phyloP scores from a whole-genome alignment of 2,329 filamentous ascomycete species.

The Teratosphaeriaceae sp. region DNA sequence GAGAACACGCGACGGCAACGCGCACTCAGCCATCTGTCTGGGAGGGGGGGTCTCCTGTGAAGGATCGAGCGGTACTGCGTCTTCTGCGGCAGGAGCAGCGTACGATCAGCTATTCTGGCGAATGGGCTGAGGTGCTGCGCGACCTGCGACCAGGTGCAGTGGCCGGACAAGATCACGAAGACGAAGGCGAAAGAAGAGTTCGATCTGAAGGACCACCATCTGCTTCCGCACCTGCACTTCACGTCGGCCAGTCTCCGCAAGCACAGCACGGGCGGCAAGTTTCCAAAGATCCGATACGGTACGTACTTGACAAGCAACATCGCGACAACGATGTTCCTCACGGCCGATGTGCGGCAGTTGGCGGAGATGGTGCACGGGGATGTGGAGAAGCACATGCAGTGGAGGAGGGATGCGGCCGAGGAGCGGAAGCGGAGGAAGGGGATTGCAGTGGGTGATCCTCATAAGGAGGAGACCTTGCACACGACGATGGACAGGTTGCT shows the following conservation, averaged over 20 bases:
- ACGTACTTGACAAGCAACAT: slow-evolving; percentile 16
- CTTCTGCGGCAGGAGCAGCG: slow-evolving; percentile 26
- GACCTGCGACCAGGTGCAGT: slow-evolving; percentile 22
- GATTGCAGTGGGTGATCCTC: slow-evolving; percentile 1
- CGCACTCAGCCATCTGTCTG: slow-evolving; percentile 4
- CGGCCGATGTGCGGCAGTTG: slow-evolving; percentile 17
- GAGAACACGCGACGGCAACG: no score
- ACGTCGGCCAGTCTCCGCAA: not conserved
- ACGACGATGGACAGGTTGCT: no score
- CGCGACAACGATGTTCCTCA: slow-evolving; percentile 23
- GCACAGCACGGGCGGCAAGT: not conserved
- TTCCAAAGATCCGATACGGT: slow-evolving; percentile 20
- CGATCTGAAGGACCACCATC: slow-evolving; percentile 18
- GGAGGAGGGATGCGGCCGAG: slow-evolving; percentile 7
- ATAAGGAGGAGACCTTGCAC: no score
- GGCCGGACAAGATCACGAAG: slow-evolving; percentile 27
- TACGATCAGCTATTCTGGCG: slow-evolving; percentile 21
- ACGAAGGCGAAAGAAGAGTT: slow-evolving; percentile 20
- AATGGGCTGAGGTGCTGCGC: slow-evolving; percentile 25
- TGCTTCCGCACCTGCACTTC: slow-evolving; percentile 13
- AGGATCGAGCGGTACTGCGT: slow-evolving; percentile 22
- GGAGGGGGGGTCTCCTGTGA: slow-evolving; percentile 15
- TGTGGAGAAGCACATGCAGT: slow-evolving; percentile 12
- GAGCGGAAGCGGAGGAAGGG: slow-evolving; percentile 11
- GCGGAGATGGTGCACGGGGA: slow-evolving; percentile 17